Conservation (phyloP, 305 asterid genomes). For the Petunia hybrid region DNA sequence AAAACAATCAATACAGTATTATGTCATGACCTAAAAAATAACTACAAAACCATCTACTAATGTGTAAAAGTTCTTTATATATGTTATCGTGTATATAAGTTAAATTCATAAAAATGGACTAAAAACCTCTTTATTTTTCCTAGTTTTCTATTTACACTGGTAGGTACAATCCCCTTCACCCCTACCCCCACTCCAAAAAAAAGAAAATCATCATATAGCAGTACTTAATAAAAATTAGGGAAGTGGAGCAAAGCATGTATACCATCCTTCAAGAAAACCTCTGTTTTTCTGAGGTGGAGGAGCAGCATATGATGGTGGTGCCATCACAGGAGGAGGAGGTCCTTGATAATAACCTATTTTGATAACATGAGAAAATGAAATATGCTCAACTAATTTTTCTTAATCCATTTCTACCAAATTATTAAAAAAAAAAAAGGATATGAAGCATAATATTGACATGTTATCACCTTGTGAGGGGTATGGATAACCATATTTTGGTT, state of each 20-base stretch:
- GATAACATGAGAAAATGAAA: not conserved
- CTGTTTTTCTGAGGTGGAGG: slow-evolving; percentile 49
- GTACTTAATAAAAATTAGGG: not conserved
- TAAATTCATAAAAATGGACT: too few relatives aligned
- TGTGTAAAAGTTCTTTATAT: too few relatives aligned
- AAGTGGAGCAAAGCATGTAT: not conserved
- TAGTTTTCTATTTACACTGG: too few relatives aligned
- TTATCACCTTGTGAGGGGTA: slow-evolving; percentile 55
- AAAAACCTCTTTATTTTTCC: too few relatives aligned
- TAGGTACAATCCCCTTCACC: too few relatives aligned
- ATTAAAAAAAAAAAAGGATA: too few relatives aligned
- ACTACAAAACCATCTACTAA: not conserved
- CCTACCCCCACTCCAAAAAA: too few relatives aligned
- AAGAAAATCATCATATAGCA: not conserved
- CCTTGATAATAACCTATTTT: slow-evolving; percentile 52
- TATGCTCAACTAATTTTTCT: not conserved
- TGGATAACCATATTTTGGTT: slow-evolving; percentile 58
- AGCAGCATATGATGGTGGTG: slow-evolving; percentile 55
- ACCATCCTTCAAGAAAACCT: slow-evolving; percentile 60
- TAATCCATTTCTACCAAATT: not conserved
- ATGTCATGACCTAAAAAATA: not conserved
- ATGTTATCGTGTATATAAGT: too few relatives aligned
- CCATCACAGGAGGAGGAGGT: slow-evolving; percentile 50
- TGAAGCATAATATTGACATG: not conserved
- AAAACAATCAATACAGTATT: not conserved